Evolutionary conservation across 805 yeast species (phyloP), one percentile per base, ranked within the genome.

Genomic region (Myxozyma neglecta): DNA sequence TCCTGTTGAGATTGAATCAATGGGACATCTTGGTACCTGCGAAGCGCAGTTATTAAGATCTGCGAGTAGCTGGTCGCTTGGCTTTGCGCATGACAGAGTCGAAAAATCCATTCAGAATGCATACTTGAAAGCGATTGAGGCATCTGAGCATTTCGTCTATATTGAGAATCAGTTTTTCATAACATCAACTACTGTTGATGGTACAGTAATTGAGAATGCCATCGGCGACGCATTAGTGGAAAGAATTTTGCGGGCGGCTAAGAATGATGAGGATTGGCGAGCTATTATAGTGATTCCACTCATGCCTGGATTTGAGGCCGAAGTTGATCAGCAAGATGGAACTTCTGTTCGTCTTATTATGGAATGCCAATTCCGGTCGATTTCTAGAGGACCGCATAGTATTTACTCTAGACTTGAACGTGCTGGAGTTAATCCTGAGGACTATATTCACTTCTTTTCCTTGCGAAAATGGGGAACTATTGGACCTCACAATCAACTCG

Each of bases 151-250:
- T 75, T 90, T 89, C 70, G 87, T 94, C 24, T 94, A 94, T 76
- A 87, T 94, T 64, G 99, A 94, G 70, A 94, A 94, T 71, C 99
- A 94, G 75, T 94, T 94, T 70, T 94, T 94, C 73, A 81, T 94
- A 51, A 89, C 97, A 0, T 85, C 96, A n/a, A 87, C 97, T 44
- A 85, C 84, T 20, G 85, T 89, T 71, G 93, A 89, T 70, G 96
- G 96, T 45, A 87, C 86, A 5, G 85, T 85, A 24, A 88, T 94
- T 58, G 86, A 89, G 68, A 94, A 94, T 74, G 81, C 90, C 72
- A 88, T 94, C 67, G 99, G 97, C 45, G 97, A 93, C 79, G 99
- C 99, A 0, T 79, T 94, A 49, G 98, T 94, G n/a, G 98, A 94
- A 73, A 81, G 99, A 70, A 92, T 93, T 58, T 88, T 92, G 39